Base-by-base conservation (phyloP, 352 stramenopile genomes). In the Phytophthora fragariae region DNA sequence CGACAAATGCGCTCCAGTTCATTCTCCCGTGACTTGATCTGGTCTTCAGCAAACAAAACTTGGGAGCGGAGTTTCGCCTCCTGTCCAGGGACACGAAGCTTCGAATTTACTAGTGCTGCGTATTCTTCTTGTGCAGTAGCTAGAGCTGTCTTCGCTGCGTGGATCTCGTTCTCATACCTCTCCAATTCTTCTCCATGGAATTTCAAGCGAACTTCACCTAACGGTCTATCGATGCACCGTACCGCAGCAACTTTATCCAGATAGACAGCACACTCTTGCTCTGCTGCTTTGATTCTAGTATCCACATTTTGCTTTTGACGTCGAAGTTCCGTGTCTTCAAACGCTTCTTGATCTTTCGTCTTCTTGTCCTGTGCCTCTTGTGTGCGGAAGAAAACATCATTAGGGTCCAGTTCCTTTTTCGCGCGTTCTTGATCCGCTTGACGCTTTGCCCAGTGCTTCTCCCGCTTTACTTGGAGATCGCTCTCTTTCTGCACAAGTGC, bases 331-430 rank as follows among this genome's bases (percentile, higher is more conserved):
- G 79, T 65, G 47, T 94, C 84, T 65, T 96, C 87, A 31, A 80
- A 74, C 0, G 57, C 65, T 49, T 94, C 80, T 53, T 91, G 82
- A 0, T 86, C 85, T 3, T 61, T 80, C 1, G 82, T 83, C 35
- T 85, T 86, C 47, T 84, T 84, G 62, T 92, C 86, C 31, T 92
- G 82, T 0, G 80, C 75, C 9, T 93, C 86, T 3, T 87, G 76
- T 7, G 81, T 93, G 1, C 77, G 77, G 37, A 95, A 95, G 70
- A 90, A 95, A n/a, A 92, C 79, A 31, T 92, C 86, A 33, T 79
- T 92, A 10, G 89, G 88, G 56, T 96, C 86, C 2, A 96, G 64
- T 31, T 96, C 87, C 35, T 88, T 86, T 56, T 89, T 86, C 2
- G 87, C 87, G 1, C 86, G 81, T 8, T 93, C 84, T 8, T 93